phyloP scores from a whole-genome alignment of 31 red algal genomes.

The Odonthalia washingtoniensis region DNA sequence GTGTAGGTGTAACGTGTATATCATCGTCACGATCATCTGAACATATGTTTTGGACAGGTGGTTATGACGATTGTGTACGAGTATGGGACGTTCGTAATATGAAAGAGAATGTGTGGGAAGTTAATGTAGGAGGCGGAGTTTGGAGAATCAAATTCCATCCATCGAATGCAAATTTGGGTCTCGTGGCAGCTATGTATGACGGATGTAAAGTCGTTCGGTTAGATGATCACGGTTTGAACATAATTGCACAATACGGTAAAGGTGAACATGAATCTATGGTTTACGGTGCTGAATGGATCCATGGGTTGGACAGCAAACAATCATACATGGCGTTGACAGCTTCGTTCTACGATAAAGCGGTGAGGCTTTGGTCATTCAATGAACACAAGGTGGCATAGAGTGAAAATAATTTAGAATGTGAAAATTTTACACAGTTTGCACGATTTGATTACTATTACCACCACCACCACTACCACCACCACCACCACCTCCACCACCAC shows the following conservation, averaged over 20 bases:
- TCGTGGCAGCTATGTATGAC: conserved; percentile 66
- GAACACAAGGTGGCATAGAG: neutral
- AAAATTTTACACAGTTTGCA: neutral
- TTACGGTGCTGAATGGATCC: conserved; percentile 55
- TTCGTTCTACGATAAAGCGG: conserved; percentile 57
- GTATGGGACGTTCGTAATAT: conserved; percentile 53
- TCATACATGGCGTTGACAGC: conserved; percentile 47
- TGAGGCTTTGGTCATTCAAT: conserved; percentile 48
- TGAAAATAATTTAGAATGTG: neutral
- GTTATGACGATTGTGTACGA: conserved; percentile 57
- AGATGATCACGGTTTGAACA: conserved; percentile 1
- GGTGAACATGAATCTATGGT: conserved; percentile 49
- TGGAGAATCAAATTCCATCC: conserved; percentile 53
- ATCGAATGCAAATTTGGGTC: neutral
- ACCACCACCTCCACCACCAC: too few species aligned
- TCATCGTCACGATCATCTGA: neutral
- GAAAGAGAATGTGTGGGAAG: conserved; percentile 36
- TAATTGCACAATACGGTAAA: conserved; percentile 1
- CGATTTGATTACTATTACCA: too few species aligned
- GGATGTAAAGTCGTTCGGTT: conserved; percentile 50
- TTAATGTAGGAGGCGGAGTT: conserved; percentile 52
- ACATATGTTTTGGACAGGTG: conserved; percentile 51
- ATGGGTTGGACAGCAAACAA: conserved; percentile 22
- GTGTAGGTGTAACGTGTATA: conserved; percentile 60
- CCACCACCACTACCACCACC: too few species aligned